These are phyloP conservation scores for Tolypocladium paradoxum DNA, from an alignment of 2,329 filamentous ascomycete species.

Conservation along the genomic window DNA sequence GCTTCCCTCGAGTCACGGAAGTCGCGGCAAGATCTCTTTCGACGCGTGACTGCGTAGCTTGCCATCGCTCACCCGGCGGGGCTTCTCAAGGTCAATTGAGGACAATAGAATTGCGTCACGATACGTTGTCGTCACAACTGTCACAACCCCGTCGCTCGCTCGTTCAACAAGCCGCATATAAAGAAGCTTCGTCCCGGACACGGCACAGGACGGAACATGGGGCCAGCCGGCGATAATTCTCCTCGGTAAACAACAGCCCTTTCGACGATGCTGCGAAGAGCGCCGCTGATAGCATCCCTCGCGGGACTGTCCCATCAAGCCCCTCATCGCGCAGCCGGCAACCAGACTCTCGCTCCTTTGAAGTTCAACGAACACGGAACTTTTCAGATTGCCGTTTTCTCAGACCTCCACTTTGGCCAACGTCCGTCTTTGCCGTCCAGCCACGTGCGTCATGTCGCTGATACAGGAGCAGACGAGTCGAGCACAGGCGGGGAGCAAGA, in stretches of 20 bases:
- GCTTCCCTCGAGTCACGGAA: neutral
- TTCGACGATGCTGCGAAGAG: neutral
- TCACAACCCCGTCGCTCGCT: neutral
- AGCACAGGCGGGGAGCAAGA: constrained; percentile 36
- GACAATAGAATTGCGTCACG: neutral
- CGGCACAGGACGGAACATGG: neutral
- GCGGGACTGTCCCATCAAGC: neutral
- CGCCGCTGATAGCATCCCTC: neutral
- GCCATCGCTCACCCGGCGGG: neutral
- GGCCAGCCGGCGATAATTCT: neutral
- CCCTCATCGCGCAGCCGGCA: neutral
- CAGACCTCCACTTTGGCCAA: constrained; percentile 64
- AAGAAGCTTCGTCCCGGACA: neutral
- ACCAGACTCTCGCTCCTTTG: neutral
- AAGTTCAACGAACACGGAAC: constrained; percentile 30
- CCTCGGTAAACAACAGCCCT: neutral
- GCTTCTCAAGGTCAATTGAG: neutral
- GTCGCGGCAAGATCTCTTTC: neutral
- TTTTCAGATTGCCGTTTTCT: constrained; percentile 50
- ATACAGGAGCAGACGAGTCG: neutral
- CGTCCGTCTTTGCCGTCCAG: constrained; percentile 25
- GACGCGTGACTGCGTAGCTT: neutral
- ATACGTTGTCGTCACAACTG: neutral
- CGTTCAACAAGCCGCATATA: neutral
- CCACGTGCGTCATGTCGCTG: neutral